A percentile compares a stretch with the other conserved stretches of the same genome.
Evolutionary conservation across 2,329 filamentous ascomycete genomes (phyloP).

Genomic region (Sarocladiaceae sp.): DNA sequence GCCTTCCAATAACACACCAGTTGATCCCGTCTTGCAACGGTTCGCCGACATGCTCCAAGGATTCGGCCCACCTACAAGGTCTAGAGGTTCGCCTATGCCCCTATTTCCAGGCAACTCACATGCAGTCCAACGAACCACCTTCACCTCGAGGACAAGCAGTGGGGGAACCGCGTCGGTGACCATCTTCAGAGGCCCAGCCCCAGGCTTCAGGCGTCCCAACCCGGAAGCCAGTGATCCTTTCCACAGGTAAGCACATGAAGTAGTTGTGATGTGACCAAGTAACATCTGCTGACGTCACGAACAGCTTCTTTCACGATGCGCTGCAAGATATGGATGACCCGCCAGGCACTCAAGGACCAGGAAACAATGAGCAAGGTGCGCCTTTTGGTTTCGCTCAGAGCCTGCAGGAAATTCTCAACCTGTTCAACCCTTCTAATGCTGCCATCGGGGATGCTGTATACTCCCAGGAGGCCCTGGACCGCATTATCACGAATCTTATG

Average conservation of each 20-base stretch:
- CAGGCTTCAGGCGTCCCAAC: background rate
- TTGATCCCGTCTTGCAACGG: conserved; percentile 32
- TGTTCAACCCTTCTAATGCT: conserved; percentile 47
- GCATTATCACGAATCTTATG: conserved; percentile 82
- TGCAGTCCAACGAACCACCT: conserved; percentile 30
- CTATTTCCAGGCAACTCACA: background rate
- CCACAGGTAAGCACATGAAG: conserved; percentile 35
- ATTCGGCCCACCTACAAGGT: conserved; percentile 19
- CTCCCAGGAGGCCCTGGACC: conserved; percentile 83
- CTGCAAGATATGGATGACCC: conserved; percentile 34
- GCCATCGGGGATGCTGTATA: conserved; percentile 76
- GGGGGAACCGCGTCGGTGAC: conserved; percentile 43
- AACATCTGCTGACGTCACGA: conserved; percentile 25
- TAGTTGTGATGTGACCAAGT: conserved; percentile 11
- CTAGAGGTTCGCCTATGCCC: conserved; percentile 3
- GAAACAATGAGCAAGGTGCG: background rate
- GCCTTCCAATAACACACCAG: no score
- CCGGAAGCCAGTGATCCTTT: conserved; percentile 32
- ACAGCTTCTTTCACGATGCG: conserved; percentile 41
- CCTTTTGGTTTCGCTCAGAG: conserved; percentile 23
- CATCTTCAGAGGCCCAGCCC: conserved; percentile 34
- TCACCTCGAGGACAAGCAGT: conserved; percentile 29
- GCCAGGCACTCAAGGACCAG: conserved; percentile 13
- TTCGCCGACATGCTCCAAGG: conserved; percentile 39
- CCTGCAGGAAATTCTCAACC: conserved; percentile 46